phyloP scores from a whole-genome alignment of 495 filamentous ascomycete species.

The Parathielavia appendiculata region DNA sequence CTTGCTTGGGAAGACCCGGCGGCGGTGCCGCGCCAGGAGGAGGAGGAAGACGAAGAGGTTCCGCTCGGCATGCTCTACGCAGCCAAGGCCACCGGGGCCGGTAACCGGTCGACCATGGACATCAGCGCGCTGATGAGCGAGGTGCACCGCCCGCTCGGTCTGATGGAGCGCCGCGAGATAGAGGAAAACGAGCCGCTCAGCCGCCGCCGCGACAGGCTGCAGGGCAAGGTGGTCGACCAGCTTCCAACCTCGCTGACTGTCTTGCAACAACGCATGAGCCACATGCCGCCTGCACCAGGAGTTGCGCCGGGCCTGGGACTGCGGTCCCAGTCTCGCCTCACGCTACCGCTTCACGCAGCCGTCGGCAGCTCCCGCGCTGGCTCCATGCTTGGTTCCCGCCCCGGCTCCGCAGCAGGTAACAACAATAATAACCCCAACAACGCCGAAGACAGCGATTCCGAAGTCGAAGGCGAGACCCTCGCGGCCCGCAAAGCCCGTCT shows the following conservation, averaged over 20 bases:
- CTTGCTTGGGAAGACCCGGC: slow-evolving; percentile 82
- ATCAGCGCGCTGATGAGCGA: slow-evolving; percentile 47
- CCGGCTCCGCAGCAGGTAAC: background rate
- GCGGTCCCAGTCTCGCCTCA: slow-evolving; percentile 27
- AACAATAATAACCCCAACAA: background rate
- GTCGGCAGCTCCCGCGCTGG: slow-evolving; percentile 12
- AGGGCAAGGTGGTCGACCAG: slow-evolving; percentile 43
- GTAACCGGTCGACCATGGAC: slow-evolving; percentile 37
- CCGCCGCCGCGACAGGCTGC: slow-evolving; percentile 68
- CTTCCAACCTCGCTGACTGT: slow-evolving; percentile 21
- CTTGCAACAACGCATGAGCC: slow-evolving; percentile 40
- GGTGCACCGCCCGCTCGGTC: slow-evolving; percentile 63
- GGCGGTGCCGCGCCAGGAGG: slow-evolving; percentile 42
- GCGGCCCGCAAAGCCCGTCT: slow-evolving; percentile 69
- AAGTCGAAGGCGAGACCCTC: slow-evolving; percentile 72
- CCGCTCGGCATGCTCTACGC: slow-evolving; percentile 78
- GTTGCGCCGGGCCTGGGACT: slow-evolving; percentile 10
- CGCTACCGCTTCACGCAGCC: slow-evolving; percentile 18
- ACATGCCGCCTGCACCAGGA: slow-evolving; percentile 33
- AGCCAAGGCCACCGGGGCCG: slow-evolving; percentile 46
- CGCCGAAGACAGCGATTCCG: slow-evolving; percentile 41
- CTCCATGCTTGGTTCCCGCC: slow-evolving; percentile 11
- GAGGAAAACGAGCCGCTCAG: slow-evolving; percentile 92
- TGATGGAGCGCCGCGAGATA: slow-evolving; percentile 77
- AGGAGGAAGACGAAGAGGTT: slow-evolving; percentile 63